Evolutionary conservation across 2,329 filamentous ascomycete species (phyloP), one percentile per base, ranked within the genome.

Genomic region (Onygenales sp.): DNA sequence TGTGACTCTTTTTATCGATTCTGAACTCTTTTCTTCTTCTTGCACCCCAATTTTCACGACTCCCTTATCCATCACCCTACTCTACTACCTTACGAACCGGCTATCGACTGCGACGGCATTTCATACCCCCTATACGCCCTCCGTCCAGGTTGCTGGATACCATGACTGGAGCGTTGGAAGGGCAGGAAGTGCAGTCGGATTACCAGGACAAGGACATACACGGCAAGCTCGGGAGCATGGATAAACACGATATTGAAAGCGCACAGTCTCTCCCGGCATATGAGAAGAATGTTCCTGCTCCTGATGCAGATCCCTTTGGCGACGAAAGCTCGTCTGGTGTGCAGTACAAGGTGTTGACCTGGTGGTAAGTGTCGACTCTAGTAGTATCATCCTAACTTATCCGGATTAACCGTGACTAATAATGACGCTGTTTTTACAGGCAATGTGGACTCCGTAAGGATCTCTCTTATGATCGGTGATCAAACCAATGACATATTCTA

Each of bases 341-440:
- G 52, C 73, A 79, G 56, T 79, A 78, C 62, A 74, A 74, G 58
- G 74, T 74, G 0, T 69, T 77, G 67, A 67, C 67, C 53, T 80
- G 77, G 77, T 72, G 69, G 69, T 69, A 65, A 56, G 65, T 66
- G 6, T 11, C 42, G 9, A 58, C 13, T 32, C 13, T 10, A 11
- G 34, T 11, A 52, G 27, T 8, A 4, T 13, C 13, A 45, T 32
- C 42, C 36, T 43, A 37, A 32, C 36, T 5, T 9, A 43, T 44
- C 32, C n/a, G 17, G 9, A 14, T 21, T 5, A 31, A 47, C 17
- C 42, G 6, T 7, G 37, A 34, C 31, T 54, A 40, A 52, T 27
- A 13, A 33, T 39, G 27, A 48, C 40, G 36, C 14, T 7, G 31
- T 54, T 5, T 27, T 33, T 21, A 33, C 6, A 72, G 71, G 71